Base-by-base conservation (phyloP, 2,329 filamentous ascomycete species). In the Sodiomyces alkalinus region DNA sequence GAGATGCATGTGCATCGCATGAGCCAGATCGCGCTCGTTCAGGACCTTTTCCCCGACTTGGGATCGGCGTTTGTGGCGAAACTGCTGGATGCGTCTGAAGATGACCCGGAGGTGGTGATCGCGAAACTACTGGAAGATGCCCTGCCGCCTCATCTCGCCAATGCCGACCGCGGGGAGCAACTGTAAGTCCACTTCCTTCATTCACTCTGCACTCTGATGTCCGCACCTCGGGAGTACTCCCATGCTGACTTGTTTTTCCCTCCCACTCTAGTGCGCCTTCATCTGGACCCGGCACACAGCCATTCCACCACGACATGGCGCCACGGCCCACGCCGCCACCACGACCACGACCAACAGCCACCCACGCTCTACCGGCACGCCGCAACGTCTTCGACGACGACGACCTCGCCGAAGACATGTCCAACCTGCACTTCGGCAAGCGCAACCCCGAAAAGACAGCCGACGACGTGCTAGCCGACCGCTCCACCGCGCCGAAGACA, bases 41-140 rank as follows among this genome's bases (percentile, higher is more conserved):
- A 93, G 46, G 87, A 98, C 45, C 61, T 96, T 0, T 94, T 96
- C 44, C 83, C 87, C 0, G 73, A 92, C 36, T 60, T 96, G 7
- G 85, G 86, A 5, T 76, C 80, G 4, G 80, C 68, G 0, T 96
- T 93, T 45, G 60, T 96, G 11, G 64, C 80, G 12, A 78, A 69
- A 41, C 63, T 92, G 7, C 62, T 94, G 15, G 79, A 87, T 41
- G 74, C 81, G 45, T 94, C 90, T 47, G 55, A 59, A 24, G 74
- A 90, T 39, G 63, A 86, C 42, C 67, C 77, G 0, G 85, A 94
- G 51, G 67, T 76, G 46, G 76, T 90, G 19, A 76, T 90, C 35
- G 71, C 80, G 5, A 80, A 87, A 47, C 60, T 94, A 4, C 68
- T 96, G 1, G 80, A 92, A 39, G 75, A 76, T 29, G 76, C 74